These are phyloP conservation scores for Uronychia setigera DNA, from an alignment of 73 alveolate species.

Conservation along the genomic window DNA sequence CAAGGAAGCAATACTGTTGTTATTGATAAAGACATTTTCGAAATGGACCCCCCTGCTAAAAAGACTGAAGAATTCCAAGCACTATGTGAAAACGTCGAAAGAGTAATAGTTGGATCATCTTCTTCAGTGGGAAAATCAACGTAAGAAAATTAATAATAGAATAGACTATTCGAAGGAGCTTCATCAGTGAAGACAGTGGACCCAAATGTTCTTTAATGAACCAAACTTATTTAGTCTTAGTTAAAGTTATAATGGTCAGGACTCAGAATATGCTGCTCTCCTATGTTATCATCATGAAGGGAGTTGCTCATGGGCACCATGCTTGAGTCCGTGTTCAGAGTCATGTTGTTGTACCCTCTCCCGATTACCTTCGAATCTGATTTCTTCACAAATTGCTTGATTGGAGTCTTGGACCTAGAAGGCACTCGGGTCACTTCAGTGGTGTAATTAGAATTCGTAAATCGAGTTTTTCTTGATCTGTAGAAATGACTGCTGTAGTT, in stretches of 20 bases:
- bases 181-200: not conserved
- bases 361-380: not conserved
- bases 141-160: not conserved
- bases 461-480: not conserved
- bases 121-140: not conserved
- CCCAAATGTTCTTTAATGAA: not conserved
- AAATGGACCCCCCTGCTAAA: slow-evolving; percentile 41
- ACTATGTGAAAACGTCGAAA: not conserved
- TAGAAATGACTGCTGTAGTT: not conserved
- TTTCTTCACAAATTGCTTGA: not conserved
- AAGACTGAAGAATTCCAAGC: slow-evolving; percentile 37
- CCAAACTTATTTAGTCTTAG: not conserved
- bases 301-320: not conserved
- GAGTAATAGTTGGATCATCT: not conserved
- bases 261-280: not conserved
- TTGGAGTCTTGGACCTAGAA: not conserved
- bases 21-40: slow-evolving; percentile 48
- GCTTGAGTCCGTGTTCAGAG: not conserved
- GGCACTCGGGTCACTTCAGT: not conserved
- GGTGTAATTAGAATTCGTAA: not conserved
- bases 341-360: no score
- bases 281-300: not conserved
- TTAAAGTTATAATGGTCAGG: not conserved
- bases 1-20: slow-evolving; percentile 40
- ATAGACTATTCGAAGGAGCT: not conserved